Conservation (phyloP, 2,329 filamentous ascomycete genomes). For the Trichophyton equinum region DNA sequence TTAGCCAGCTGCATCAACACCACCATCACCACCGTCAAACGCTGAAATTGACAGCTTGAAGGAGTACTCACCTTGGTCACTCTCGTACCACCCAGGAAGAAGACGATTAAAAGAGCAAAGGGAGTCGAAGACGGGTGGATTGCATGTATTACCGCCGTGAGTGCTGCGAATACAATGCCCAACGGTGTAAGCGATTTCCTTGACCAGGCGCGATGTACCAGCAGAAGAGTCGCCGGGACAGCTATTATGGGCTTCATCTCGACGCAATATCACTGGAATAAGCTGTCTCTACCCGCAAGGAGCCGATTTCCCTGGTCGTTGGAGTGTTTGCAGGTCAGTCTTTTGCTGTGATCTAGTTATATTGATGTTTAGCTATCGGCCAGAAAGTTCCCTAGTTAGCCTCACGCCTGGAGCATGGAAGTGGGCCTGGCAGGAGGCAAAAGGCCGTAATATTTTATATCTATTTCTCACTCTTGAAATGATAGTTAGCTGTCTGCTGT, state of each 20-base stretch:
- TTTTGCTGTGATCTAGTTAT: too few relatives aligned
- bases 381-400: too few relatives aligned
- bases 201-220: constrained; percentile 56
- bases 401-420: too few relatives aligned
- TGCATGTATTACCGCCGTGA: constrained; percentile 69
- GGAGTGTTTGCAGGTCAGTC: not conserved
- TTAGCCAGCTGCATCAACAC: not conserved
- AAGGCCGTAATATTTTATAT: too few relatives aligned
- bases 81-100: constrained; percentile 73
- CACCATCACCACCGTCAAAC: not conserved
- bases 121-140: constrained; percentile 90
- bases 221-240: constrained; percentile 39
- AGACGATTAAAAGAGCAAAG: constrained; percentile 69
- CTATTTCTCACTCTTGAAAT: too few relatives aligned
- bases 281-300: not conserved
- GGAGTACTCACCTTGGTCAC: constrained; percentile 59
- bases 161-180: constrained; percentile 57
- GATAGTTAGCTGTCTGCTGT: too few relatives aligned
- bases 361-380: too few relatives aligned
- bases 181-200: constrained; percentile 65
- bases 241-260: constrained; percentile 35
- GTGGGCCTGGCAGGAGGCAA: too few relatives aligned
- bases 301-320: not conserved
- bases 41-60: not conserved
- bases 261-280: not conserved